Evolutionary conservation across 176 grass and related monocot species (phyloP).

Genomic region (Aegilops bicornis): DNA sequence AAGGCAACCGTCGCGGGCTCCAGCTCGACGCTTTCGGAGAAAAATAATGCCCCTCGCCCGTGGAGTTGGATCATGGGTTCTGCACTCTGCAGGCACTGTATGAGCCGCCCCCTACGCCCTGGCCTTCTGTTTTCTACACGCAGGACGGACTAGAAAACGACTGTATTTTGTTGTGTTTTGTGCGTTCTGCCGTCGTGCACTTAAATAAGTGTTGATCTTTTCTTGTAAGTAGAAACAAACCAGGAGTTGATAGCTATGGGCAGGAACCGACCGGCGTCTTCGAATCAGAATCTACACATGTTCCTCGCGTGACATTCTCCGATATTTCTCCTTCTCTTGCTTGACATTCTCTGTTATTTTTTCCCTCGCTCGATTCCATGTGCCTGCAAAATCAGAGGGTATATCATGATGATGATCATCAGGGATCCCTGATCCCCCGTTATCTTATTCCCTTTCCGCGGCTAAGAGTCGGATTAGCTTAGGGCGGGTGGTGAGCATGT

Average conservation of each 20-base stretch:
- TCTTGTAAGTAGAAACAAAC: neutral
- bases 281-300: slow-evolving; percentile 22
- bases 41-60: neutral
- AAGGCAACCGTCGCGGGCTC: neutral
- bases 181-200: neutral
- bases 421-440: neutral
- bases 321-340: neutral
- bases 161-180: neutral
- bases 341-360: neutral
- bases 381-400: slow-evolving; percentile 16
- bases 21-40: neutral
- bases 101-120: too few relatives aligned
- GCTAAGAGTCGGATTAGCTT: neutral
- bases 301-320: slow-evolving; percentile 16
- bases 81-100: too few relatives aligned
- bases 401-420: neutral
- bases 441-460: neutral
- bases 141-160: neutral
- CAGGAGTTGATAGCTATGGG: neutral
- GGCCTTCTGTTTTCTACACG: neutral
- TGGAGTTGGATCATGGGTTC: neutral
- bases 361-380: neutral
- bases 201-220: neutral
- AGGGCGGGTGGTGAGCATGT: neutral
- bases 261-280: neutral